A percentile compares a stretch with the other conserved stretches of the same genome.
Conservation (phyloP, 2,329 filamentous ascomycete genomes). For the Catunica adiposa region DNA sequence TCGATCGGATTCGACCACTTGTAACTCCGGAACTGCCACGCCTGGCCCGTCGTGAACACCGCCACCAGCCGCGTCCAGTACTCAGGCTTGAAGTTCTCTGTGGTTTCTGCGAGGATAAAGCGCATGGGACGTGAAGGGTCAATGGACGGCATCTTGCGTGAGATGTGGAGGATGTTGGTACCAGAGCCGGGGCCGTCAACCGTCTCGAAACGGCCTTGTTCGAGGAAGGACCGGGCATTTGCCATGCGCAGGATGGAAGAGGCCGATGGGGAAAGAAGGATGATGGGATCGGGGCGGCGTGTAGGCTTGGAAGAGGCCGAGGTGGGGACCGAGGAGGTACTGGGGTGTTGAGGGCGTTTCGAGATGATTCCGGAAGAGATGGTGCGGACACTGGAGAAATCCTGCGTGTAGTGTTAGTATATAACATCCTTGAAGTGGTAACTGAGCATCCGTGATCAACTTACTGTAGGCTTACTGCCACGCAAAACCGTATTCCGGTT, state of each 20-base stretch:
- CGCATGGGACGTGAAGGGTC: constrained; percentile 59
- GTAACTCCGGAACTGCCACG: constrained; percentile 98
- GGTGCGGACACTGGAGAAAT: constrained; percentile 89
- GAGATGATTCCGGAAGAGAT: constrained; percentile 61
- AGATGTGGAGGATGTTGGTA: constrained; percentile 71
- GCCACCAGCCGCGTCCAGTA: constrained; percentile 94
- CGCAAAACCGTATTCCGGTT: constrained; percentile 79
- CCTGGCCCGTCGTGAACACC: constrained; percentile 93
- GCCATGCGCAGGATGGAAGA: constrained; percentile 88
- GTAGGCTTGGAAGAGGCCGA: constrained; percentile 30
- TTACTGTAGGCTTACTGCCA: constrained; percentile 74
- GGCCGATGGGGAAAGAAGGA: constrained; percentile 87
- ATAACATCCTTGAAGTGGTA: background rate
- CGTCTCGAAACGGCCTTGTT: constrained; percentile 65
- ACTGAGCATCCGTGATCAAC: constrained; percentile 19
- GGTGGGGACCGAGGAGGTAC: constrained; percentile 19
- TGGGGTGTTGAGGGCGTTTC: constrained; percentile 33
- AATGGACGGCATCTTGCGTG: constrained; percentile 55
- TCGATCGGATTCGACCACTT: constrained; percentile 84
- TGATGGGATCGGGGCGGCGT: constrained; percentile 63
- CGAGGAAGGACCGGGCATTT: constrained; percentile 89
- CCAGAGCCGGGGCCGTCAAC: constrained; percentile 52
- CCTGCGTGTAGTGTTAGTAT: constrained; percentile 32
- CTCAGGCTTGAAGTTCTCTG: constrained; percentile 90
- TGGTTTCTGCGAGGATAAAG: constrained; percentile 88